A percentile compares a stretch with the other conserved stretches of the same genome.
These are phyloP conservation scores for Lactarius deliciosus DNA, from an alignment of 768 basidiomycete species.

Conservation along the genomic window DNA sequence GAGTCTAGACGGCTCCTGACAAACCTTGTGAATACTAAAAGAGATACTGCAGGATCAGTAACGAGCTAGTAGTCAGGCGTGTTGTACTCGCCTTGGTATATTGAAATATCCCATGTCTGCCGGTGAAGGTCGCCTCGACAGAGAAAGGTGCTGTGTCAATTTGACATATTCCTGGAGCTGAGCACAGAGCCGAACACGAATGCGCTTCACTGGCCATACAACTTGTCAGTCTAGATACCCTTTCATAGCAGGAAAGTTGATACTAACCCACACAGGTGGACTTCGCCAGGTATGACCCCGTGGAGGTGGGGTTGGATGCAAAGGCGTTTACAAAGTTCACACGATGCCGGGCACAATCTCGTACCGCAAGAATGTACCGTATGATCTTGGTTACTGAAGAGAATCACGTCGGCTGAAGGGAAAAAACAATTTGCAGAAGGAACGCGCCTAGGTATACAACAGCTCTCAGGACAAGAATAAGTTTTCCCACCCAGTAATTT, in stretches of 20 bases:
- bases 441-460: conserved; percentile 23
- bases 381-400: conserved; percentile 46
- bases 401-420: not conserved
- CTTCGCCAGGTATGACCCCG: conserved; percentile 39
- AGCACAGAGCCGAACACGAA: conserved; percentile 45
- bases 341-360: conserved; percentile 52
- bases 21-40: conserved; percentile 55
- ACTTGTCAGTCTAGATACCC: not conserved
- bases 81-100: conserved; percentile 54
- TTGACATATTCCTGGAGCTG: conserved; percentile 53
- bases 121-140: conserved; percentile 61
- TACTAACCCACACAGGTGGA: conserved; percentile 59
- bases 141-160: conserved; percentile 59
- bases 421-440: not conserved
- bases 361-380: conserved; percentile 50
- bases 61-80: not conserved
- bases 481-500: conserved; percentile 6
- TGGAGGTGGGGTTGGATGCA: conserved; percentile 55
- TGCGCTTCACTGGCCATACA: conserved; percentile 47
- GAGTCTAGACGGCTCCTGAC: conserved; percentile 2
- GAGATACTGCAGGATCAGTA: not conserved
- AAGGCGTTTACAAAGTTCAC: conserved; percentile 54
- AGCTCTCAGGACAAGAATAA: conserved; percentile 22
- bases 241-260: not conserved
- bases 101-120: conserved; percentile 57